Conservation (phyloP, 2,329 filamentous ascomycete species). For the Tolypocladium cylindrosporum region DNA sequence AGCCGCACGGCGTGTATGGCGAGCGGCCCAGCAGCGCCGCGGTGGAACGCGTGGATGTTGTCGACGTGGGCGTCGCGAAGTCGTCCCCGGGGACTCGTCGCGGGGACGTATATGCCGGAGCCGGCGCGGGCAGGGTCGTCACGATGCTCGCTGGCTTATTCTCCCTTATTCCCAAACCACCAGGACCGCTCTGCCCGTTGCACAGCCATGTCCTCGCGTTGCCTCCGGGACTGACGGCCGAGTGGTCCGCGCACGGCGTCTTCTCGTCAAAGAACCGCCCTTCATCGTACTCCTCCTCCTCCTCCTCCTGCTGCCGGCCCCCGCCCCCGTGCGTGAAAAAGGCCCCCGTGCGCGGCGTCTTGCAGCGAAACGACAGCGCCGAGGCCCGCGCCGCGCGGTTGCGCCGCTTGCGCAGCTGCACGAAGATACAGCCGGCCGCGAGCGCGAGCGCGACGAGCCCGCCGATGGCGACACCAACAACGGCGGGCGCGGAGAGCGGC, state of each 20-base stretch:
- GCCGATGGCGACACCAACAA: slow-evolving; percentile 34
- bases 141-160: slow-evolving; percentile 1
- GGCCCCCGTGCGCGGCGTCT: slow-evolving; percentile 18
- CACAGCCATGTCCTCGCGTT: background rate
- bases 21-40: slow-evolving; percentile 20
- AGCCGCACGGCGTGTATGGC: background rate
- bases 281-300: background rate
- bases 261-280: background rate
- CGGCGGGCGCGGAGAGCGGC: slow-evolving; percentile 24
- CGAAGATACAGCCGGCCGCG: slow-evolving; percentile 27
- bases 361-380: slow-evolving; percentile 41
- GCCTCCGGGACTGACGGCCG: background rate
- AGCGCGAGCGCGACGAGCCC: slow-evolving; percentile 26
- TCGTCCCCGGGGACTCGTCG: slow-evolving; percentile 9
- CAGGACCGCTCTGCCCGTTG: background rate
- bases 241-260: background rate
- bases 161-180: background rate
- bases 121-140: slow-evolving; percentile 9
- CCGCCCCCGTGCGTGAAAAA: background rate
- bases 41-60: slow-evolving; percentile 21
- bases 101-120: slow-evolving; percentile 5
- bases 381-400: slow-evolving; percentile 25
- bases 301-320: slow-evolving; percentile 4
- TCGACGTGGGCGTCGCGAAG: slow-evolving; percentile 19
- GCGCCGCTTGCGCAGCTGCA: slow-evolving; percentile 34